Conservation (phyloP, 495 filamentous ascomycete genomes). For the Pseudevernia furfuracea region DNA sequence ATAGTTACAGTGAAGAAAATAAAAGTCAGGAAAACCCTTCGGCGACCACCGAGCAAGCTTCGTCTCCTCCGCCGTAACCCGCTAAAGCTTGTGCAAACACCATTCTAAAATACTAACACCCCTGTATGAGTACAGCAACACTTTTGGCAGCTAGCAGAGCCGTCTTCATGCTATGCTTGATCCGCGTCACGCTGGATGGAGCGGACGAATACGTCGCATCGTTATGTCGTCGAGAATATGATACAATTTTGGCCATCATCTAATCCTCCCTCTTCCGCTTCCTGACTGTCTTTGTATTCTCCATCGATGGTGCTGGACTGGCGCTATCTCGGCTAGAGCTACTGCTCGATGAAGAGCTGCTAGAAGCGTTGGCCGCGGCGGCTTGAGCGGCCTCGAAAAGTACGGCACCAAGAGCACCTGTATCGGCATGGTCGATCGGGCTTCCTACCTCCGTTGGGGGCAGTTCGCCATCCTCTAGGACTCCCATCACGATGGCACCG, state of each 20-base stretch:
- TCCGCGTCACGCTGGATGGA: constrained; percentile 11
- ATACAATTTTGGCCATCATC: constrained; percentile 37
- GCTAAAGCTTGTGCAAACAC: constrained; percentile 18
- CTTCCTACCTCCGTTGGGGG: constrained; percentile 36
- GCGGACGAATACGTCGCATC: constrained; percentile 22
- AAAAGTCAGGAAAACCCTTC: constrained; percentile 2
- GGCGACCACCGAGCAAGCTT: constrained; percentile 11
- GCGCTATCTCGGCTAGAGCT: constrained; percentile 45
- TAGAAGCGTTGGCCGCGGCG: constrained; percentile 44
- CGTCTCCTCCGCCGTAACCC: background rate
- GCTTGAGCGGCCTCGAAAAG: constrained; percentile 71
- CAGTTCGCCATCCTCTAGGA: constrained; percentile 61
- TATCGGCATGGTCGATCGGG: constrained; percentile 49
- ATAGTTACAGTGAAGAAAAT: constrained; percentile 7
- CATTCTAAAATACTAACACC: constrained; percentile 8
- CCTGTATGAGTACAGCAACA: constrained; percentile 17
- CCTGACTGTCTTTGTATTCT: constrained; percentile 50
- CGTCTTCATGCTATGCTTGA: constrained; percentile 9
- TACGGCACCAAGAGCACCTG: constrained; percentile 55
- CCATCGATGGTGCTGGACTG: constrained; percentile 36
- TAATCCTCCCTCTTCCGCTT: constrained; percentile 66
- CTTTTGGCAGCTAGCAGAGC: constrained; percentile 14
- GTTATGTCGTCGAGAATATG: constrained; percentile 26
- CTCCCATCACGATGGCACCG: constrained; percentile 80
- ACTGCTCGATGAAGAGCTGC: constrained; percentile 46